Conservation (phyloP, 2,329 filamentous ascomycete genomes). For the Trichoderma hamatum region DNA sequence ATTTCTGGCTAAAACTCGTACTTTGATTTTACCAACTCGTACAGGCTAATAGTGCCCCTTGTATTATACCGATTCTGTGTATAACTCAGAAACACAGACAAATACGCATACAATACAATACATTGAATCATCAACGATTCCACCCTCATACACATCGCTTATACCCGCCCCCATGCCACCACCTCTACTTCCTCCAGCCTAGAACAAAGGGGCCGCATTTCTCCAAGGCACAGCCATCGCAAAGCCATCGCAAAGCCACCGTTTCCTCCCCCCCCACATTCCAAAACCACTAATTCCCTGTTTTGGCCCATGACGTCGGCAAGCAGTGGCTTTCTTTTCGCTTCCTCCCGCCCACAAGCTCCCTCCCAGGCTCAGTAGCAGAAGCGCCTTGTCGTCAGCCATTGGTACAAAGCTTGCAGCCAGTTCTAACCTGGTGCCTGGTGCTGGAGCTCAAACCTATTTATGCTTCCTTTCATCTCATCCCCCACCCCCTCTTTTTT, state of each 20-base stretch:
- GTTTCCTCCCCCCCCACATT: not conserved
- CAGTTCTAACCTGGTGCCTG: not conserved
- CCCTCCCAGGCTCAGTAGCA: not conserved
- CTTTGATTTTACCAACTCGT: not conserved
- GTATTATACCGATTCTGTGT: not conserved
- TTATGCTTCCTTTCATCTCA: not conserved
- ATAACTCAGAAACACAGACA: not conserved
- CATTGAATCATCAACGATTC: not conserved
- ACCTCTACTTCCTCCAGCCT: not conserved
- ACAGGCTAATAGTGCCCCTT: not conserved
- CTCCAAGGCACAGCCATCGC: not conserved
- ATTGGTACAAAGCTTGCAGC: not conserved
- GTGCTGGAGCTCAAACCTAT: not conserved
- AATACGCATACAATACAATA: not conserved
- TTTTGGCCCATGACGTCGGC: slow-evolving; percentile 7
- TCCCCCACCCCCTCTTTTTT: not conserved
- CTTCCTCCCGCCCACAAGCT: not conserved
- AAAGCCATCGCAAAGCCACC: not conserved
- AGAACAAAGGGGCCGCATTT: not conserved
- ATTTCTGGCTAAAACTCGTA: not conserved
- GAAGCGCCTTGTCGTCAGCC: slow-evolving; percentile 10
- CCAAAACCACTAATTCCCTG: not conserved
- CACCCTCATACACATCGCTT: no score
- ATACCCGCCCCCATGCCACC: not conserved
- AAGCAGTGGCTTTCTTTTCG: not conserved